These are phyloP conservation scores for Fraxinus excelsior DNA, from an alignment of 257 asterid species.

Conservation along the genomic window DNA sequence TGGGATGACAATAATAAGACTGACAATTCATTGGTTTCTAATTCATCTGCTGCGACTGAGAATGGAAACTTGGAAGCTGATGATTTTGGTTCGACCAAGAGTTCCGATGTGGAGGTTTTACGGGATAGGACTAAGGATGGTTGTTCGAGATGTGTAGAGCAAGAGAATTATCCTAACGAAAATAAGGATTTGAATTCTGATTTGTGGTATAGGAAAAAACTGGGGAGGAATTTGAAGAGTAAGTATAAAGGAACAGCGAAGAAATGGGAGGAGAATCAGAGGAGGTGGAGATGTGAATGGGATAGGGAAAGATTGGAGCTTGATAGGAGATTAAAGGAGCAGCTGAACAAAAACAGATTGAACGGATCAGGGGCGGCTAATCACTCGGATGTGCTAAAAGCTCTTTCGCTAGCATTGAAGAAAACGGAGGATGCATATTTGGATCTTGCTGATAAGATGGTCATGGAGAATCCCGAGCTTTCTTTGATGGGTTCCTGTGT, in stretches of 20 bases:
- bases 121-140: slow-evolving; percentile 60
- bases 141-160: slow-evolving; percentile 64
- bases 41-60: slow-evolving; percentile 28
- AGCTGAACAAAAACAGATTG: slow-evolving; percentile 41
- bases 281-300: slow-evolving; percentile 92
- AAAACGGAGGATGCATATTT: slow-evolving; percentile 83
- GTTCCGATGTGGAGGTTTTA: slow-evolving; percentile 31
- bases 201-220: slow-evolving; percentile 36
- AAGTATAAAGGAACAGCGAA: slow-evolving; percentile 58
- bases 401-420: slow-evolving; percentile 70
- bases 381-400: slow-evolving; percentile 74
- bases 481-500: slow-evolving; percentile 98
- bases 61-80: slow-evolving; percentile 16
- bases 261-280: slow-evolving; percentile 89
- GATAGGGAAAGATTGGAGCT: slow-evolving; percentile 92
- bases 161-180: slow-evolving; percentile 54
- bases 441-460: slow-evolving; percentile 78
- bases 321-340: slow-evolving; percentile 72
- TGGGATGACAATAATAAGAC: slow-evolving; percentile 67
- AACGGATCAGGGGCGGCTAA: slow-evolving; percentile 41
- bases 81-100: slow-evolving; percentile 5
- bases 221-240: slow-evolving; percentile 42
- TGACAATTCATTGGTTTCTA: slow-evolving; percentile 31
- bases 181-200: slow-evolving; percentile 37
- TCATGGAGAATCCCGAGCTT: slow-evolving; percentile 86